Base-by-base conservation (phyloP, 495 filamentous ascomycete species). In the Penicillium lividum region DNA sequence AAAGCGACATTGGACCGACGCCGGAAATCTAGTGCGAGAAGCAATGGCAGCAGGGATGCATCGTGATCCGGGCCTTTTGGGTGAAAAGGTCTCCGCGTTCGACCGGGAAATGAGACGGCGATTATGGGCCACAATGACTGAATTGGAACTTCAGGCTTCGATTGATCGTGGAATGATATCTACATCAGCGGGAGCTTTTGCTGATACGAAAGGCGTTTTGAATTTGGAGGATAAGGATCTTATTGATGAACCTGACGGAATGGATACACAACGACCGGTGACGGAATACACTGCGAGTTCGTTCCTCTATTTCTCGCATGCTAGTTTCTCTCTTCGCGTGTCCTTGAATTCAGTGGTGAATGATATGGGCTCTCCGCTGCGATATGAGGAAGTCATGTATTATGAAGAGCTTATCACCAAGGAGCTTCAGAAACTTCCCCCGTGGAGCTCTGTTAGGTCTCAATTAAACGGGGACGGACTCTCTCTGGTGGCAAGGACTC, bases 81-180 rank as follows among this genome's bases (percentile, higher is more conserved):
- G 53, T 15, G 47, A 53, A 16, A 61, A 53, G 25, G 29, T 52
- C 3, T 67, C 80, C 2, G 28, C 72, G 0, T 68, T 86, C 28
- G 77, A 81, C 16, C 73, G 74, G 27, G 83, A 86, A 56, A 59
- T 84, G 48, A 73, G 83, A 9, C 72, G 84, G 36, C 68, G 84
- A 30, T 57, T 86, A 13, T 87, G 84, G 84, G 73, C 72, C 7
- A 85, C 82, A 3, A 79, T 87, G 10, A 59, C 80, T 6, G 84
- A 87, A 50, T 57, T 86, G 47, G 66, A 69, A 38, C 61, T 83
- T 3, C 84, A 85, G 58, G 68, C 80, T 1, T 78, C 79, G 2
- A 59, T 83, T 1, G 80, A 82, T 44, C 73, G 81, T 0, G 83
- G 73, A n/a, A 80, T 82, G 77, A 75, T 77, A 3, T 80, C 81